These are phyloP conservation scores for Whalleya microplaca DNA, from an alignment of 2,329 filamentous ascomycete genomes.

Conservation along the genomic window DNA sequence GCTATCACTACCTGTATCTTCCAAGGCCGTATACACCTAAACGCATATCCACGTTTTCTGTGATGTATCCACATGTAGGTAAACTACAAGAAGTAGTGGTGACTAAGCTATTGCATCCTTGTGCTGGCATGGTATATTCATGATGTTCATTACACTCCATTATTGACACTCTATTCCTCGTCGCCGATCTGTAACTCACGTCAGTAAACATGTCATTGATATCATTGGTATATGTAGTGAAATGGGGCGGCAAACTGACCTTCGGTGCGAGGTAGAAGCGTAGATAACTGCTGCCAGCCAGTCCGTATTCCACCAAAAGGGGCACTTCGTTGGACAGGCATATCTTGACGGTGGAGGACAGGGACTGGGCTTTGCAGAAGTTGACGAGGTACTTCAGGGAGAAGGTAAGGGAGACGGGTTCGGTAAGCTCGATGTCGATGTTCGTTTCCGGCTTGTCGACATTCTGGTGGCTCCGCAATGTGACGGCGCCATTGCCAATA, in stretches of 20 bases:
- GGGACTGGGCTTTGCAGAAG: conserved; percentile 95
- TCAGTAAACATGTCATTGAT: conserved; percentile 38
- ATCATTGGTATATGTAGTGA: background rate
- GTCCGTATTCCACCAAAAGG: conserved; percentile 87
- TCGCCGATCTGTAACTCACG: conserved; percentile 64
- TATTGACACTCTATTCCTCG: conserved; percentile 54
- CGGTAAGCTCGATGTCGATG: conserved; percentile 86
- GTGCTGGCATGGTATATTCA: conserved; percentile 22
- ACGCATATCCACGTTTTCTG: conserved; percentile 7
- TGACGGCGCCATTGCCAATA: conserved; percentile 94
- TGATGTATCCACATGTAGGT: conserved; percentile 15
- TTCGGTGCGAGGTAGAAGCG: conserved; percentile 98
- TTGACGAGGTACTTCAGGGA: conserved; percentile 99
- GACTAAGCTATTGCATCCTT: conserved; percentile 9
- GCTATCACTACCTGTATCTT: conserved; percentile 3
- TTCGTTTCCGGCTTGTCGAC: conserved; percentile 87
- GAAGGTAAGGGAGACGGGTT: conserved; percentile 94
- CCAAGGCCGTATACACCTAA: conserved; percentile 9
- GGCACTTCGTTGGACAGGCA: conserved; percentile 96
- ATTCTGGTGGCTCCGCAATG: conserved; percentile 84
- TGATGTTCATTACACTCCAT: conserved; percentile 23
- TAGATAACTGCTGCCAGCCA: conserved; percentile 83
- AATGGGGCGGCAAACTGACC: conserved; percentile 56
- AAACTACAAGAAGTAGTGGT: conserved; percentile 10
- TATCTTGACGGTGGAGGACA: conserved; percentile 84